Evolutionary conservation across 768 basidiomycete genomes (phyloP).

Genomic region (Pleurotus eryngii): DNA sequence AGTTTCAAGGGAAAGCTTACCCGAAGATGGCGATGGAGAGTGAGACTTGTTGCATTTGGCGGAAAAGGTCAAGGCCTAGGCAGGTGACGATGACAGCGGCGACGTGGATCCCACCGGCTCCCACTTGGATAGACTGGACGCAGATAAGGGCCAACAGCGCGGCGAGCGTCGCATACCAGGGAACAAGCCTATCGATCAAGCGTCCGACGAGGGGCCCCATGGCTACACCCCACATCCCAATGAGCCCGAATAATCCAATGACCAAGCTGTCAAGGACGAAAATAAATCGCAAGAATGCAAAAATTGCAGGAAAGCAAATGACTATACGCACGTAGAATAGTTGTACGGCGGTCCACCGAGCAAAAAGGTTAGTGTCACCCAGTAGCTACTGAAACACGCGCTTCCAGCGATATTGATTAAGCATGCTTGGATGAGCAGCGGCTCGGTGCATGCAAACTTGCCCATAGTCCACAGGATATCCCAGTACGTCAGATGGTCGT

Average conservation of each 20-base stretch:
- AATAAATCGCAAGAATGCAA: not conserved
- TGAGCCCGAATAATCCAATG: constrained; percentile 73
- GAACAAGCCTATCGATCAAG: constrained; percentile 64
- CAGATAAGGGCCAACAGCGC: constrained; percentile 43
- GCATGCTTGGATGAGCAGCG: constrained; percentile 66
- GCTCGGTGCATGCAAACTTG: constrained; percentile 74
- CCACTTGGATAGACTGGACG: constrained; percentile 64
- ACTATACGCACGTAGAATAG: constrained; percentile 59
- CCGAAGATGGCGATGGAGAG: constrained; percentile 56
- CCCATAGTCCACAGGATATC: constrained; percentile 75
- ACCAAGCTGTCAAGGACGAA: constrained; percentile 29
- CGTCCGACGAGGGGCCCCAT: constrained; percentile 69
- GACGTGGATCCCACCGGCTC: constrained; percentile 66
- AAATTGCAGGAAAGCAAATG: not conserved
- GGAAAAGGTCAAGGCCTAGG: constrained; percentile 69
- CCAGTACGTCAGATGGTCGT: constrained; percentile 58
- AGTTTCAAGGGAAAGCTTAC: constrained; percentile 25
- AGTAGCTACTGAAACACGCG: constrained; percentile 56
- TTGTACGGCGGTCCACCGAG: constrained; percentile 74
- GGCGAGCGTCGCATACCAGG: constrained; percentile 73
- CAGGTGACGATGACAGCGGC: constrained; percentile 68
- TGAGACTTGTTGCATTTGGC: constrained; percentile 74
- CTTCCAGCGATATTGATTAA: constrained; percentile 62
- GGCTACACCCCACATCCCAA: constrained; percentile 70
- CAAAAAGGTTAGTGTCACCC: constrained; percentile 81